Evolutionary conservation across 2,329 filamentous ascomycete species (phyloP).

Genomic region (Trematosphaeria pertusa): DNA sequence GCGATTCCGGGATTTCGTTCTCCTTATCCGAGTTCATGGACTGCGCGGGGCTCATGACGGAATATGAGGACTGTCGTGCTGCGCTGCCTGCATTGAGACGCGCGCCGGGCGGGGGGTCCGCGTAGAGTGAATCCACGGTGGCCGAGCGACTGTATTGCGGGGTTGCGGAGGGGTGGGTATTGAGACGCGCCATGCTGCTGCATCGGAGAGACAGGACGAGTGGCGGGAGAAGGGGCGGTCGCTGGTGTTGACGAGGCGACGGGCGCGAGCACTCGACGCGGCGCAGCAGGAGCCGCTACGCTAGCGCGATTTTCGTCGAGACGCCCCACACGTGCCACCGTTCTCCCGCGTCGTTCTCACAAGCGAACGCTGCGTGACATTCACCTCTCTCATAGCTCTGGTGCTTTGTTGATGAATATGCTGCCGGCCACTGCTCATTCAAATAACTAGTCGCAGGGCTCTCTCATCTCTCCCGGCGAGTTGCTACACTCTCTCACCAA

Average conservation of each 20-base stretch:
- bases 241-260: background rate
- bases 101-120: slow-evolving; percentile 43
- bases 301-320: too few species aligned
- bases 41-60: slow-evolving; percentile 39
- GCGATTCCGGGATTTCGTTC: slow-evolving; percentile 44
- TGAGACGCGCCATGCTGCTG: slow-evolving; percentile 46
- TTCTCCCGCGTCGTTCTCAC: slow-evolving; percentile 26
- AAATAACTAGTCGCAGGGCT: too few species aligned
- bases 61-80: slow-evolving; percentile 36
- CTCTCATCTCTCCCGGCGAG: too few species aligned
- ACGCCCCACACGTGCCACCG: slow-evolving; percentile 31
- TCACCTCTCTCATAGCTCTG: slow-evolving; percentile 10
- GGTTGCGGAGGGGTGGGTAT: slow-evolving; percentile 40
- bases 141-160: slow-evolving; percentile 36
- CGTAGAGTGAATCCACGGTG: slow-evolving; percentile 45
- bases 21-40: slow-evolving; percentile 54
- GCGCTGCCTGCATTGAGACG: slow-evolving; percentile 13
- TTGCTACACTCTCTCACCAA: too few species aligned
- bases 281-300: too few species aligned
- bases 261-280: too few species aligned
- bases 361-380: too few species aligned
- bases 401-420: background rate
- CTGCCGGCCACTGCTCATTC: too few species aligned
- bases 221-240: slow-evolving; percentile 6
- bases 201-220: slow-evolving; percentile 1